phyloP scores from a whole-genome alignment of 306 rosid species.

The Fagus sylvatica region DNA sequence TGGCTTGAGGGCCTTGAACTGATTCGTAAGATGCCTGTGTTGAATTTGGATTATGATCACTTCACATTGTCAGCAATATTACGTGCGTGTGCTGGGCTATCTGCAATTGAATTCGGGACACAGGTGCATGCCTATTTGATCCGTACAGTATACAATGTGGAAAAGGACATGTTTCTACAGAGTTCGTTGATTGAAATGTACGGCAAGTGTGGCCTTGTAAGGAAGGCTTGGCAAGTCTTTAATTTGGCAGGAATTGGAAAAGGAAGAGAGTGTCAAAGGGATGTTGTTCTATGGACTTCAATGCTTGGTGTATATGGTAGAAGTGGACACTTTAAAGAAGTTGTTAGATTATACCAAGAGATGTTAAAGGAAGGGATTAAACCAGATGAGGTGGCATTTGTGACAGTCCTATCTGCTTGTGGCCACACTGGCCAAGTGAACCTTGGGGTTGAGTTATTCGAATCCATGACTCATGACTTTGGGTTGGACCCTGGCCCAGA shows the following conservation, averaged over 20 bases:
- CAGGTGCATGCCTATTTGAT: constrained; percentile 61
- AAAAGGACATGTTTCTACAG: constrained; percentile 59
- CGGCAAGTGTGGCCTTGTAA: constrained; percentile 69
- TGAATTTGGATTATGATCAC: constrained; percentile 59
- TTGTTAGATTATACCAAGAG: constrained; percentile 48
- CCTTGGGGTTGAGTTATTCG: constrained; percentile 65
- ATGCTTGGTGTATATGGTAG: constrained; percentile 75
- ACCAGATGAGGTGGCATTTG: constrained; percentile 66
- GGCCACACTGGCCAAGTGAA: constrained; percentile 66
- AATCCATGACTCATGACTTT: constrained; percentile 62
- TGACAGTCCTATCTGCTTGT: constrained; percentile 77
- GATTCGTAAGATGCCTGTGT: constrained; percentile 50
- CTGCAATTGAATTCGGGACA: constrained; percentile 60
- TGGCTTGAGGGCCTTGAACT: constrained; percentile 60
- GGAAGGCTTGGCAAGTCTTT: constrained; percentile 61
- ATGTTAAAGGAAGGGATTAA: constrained; percentile 66
- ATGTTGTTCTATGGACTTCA: constrained; percentile 74
- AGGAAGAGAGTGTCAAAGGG: constrained; percentile 45
- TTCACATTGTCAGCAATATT: constrained; percentile 67
- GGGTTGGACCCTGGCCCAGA: constrained; percentile 63
- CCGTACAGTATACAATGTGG: constrained; percentile 36
- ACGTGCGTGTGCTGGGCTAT: constrained; percentile 64
- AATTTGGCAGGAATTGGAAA: constrained; percentile 44
- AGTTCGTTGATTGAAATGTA: constrained; percentile 77
- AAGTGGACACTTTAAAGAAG: constrained; percentile 55